Evolutionary conservation across 176 grass and related monocot genomes (phyloP).

Genomic region (Eragrostis curvula): DNA sequence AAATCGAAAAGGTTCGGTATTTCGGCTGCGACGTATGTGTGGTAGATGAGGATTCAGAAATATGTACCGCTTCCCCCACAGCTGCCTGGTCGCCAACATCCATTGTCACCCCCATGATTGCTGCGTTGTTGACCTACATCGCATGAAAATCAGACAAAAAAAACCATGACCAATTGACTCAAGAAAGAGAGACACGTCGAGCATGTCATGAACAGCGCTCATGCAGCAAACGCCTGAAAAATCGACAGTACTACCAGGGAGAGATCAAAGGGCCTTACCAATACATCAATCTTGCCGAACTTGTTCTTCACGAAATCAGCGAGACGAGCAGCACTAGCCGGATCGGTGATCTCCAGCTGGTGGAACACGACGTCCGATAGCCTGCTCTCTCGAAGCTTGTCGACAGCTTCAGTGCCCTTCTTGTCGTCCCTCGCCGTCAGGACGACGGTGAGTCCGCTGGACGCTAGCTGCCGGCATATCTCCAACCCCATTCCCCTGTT

Average conservation of each 20-base stretch:
- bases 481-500: constrained; percentile 50
- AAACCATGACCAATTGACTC: neutral
- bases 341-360: constrained; percentile 47
- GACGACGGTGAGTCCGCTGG: constrained; percentile 37
- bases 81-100: constrained; percentile 6
- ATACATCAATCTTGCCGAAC: constrained; percentile 57
- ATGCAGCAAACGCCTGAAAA: neutral
- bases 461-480: constrained; percentile 51
- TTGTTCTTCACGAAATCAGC: constrained; percentile 35
- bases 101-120: constrained; percentile 13
- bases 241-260: neutral
- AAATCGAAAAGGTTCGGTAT: neutral
- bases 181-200: neutral
- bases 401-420: constrained; percentile 17
- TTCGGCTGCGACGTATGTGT: too few relatives aligned
- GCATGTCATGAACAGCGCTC: neutral
- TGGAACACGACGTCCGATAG: constrained; percentile 48
- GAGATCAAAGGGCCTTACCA: constrained; percentile 6
- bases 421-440: constrained; percentile 40
- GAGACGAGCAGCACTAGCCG: constrained; percentile 28
- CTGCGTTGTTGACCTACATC: constrained; percentile 47
- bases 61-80: constrained; percentile 1
- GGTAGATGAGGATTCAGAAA: neutral
- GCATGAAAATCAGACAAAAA: neutral
- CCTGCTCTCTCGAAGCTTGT: constrained; percentile 10